Conservation (phyloP, 2,329 filamentous ascomycete species). For the Phyllosticta citriasiana region DNA sequence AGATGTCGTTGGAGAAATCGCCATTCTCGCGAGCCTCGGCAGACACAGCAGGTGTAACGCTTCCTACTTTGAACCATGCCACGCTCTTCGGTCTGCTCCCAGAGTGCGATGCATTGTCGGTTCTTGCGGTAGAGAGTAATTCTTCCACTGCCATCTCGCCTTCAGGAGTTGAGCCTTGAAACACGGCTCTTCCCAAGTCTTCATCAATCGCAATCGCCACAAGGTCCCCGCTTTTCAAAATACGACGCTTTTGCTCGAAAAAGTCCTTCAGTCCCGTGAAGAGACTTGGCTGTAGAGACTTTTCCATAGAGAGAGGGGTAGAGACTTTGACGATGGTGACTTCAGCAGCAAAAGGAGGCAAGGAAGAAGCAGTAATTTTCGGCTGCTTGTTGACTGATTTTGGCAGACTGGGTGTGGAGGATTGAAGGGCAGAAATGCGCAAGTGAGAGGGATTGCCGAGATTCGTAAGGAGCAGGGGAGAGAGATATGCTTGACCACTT, state of each 20-base stretch:
- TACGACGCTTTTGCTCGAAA: slow-evolving; percentile 71
- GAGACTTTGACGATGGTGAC: slow-evolving; percentile 82
- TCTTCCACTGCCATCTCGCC: slow-evolving; percentile 53
- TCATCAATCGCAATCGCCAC: slow-evolving; percentile 86
- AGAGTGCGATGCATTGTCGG: slow-evolving; percentile 17
- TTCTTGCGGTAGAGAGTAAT: slow-evolving; percentile 39
- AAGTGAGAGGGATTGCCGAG: slow-evolving; percentile 69
- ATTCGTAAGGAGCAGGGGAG: slow-evolving; percentile 80
- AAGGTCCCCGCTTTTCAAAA: slow-evolving; percentile 79
- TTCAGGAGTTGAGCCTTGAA: slow-evolving; percentile 58
- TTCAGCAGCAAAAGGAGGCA: slow-evolving; percentile 58
- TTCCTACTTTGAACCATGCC: slow-evolving; percentile 87
- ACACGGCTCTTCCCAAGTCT: slow-evolving; percentile 68
- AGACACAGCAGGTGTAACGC: slow-evolving; percentile 45
- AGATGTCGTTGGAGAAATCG: slow-evolving; percentile 56
- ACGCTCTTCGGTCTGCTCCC: slow-evolving; percentile 37
- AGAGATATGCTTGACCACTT: slow-evolving; percentile 53
- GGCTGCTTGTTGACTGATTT: slow-evolving; percentile 34
- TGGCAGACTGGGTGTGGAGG: slow-evolving; percentile 21
- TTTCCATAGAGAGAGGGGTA: slow-evolving; percentile 79
- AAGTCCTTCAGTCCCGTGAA: slow-evolving; percentile 80
- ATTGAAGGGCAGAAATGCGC: slow-evolving; percentile 61
- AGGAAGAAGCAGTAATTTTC: slow-evolving; percentile 33
- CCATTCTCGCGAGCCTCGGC: slow-evolving; percentile 48
- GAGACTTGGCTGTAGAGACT: slow-evolving; percentile 73